A percentile compares a stretch with the other conserved stretches of the same genome.
Evolutionary conservation across 345 rosid genomes (phyloP).

Genomic region (Murraya paniculata): DNA sequence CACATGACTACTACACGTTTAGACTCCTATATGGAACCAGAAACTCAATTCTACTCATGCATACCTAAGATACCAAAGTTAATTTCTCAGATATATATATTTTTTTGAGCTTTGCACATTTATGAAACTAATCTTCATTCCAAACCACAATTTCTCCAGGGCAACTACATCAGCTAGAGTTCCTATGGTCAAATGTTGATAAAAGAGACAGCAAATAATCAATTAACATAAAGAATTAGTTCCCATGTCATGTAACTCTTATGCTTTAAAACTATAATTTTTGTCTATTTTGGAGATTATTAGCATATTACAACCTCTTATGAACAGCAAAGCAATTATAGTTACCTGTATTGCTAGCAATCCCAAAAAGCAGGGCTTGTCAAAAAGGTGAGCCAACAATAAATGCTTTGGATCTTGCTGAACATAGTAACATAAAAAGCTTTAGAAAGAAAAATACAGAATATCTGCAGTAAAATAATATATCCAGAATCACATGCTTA

Average conservation of each 20-base stretch:
- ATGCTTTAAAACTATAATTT: neutral
- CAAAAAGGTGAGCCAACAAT: constrained; percentile 87
- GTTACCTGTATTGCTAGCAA: constrained; percentile 77
- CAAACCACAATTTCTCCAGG: neutral
- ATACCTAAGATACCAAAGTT: neutral
- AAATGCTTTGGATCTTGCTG: constrained; percentile 86
- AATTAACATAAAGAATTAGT: neutral
- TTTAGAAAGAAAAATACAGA: constrained; percentile 10
- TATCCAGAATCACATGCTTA: neutral
- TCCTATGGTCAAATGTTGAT: neutral
- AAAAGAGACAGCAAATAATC: neutral
- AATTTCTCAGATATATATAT: neutral
- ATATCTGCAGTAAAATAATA: neutral
- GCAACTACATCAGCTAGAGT: neutral
- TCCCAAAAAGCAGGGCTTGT: constrained; percentile 97
- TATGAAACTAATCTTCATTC: neutral
- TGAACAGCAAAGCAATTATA: neutral
- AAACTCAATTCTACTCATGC: neutral
- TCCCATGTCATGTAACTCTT: neutral
- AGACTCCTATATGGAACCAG: neutral
- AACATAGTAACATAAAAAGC: constrained; percentile 15
- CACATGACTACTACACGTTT: neutral
- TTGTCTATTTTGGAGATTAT: neutral
- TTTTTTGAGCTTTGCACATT: neutral
- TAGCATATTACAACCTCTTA: neutral